Base-by-base conservation (phyloP, 163 green algal species). In the Chlorella variabilis region DNA sequence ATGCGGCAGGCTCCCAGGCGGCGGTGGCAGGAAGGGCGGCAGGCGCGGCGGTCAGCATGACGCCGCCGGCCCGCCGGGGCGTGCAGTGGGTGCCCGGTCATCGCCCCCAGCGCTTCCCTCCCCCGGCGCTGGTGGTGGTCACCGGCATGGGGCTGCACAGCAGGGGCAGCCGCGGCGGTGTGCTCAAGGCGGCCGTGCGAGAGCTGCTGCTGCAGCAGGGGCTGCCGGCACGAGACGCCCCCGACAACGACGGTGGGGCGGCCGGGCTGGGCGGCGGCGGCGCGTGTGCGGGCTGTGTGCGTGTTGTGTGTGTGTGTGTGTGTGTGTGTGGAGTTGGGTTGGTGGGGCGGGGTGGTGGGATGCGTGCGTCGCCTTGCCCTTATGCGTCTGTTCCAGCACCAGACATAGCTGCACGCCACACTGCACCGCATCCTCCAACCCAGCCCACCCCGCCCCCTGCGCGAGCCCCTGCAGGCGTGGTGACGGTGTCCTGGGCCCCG, bases 61-160 rank as follows among this genome's bases (percentile, higher is more conserved):
- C n/a, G n/a, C n/a, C n/a, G n/a, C n/a, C n/a, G n/a, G n/a, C n/a
- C n/a, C n/a, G n/a, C n/a, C n/a, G n/a, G n/a, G n/a, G n/a, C n/a
- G n/a, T n/a, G n/a, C n/a, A n/a, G n/a, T n/a, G n/a, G n/a, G n/a
- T n/a, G n/a, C n/a, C n/a, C n/a, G n/a, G n/a, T n/a, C n/a, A n/a
- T n/a, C n/a, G 42, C 6, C 25, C 15, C 17, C 48, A 6, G 20
- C 38, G 27, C 13, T 70, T 71, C 18, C 0, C 18, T 13, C 76
- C 62, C 17, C 76, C 76, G 0, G 2, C 33, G 1, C 18, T 82
- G 1, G 39, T 65, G 11, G 41, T 82, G 2, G 49, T 82, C 21
- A 82, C 76, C 1, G 76, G 76, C 25, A 17, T 76, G 63, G 76
- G 76, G 23, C 62, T 48, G 76, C 76, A 76, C 76, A 82, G 76